These are phyloP conservation scores for Novymonas esmeraldas DNA, from an alignment of 208 protist species.

Conservation along the genomic window DNA sequence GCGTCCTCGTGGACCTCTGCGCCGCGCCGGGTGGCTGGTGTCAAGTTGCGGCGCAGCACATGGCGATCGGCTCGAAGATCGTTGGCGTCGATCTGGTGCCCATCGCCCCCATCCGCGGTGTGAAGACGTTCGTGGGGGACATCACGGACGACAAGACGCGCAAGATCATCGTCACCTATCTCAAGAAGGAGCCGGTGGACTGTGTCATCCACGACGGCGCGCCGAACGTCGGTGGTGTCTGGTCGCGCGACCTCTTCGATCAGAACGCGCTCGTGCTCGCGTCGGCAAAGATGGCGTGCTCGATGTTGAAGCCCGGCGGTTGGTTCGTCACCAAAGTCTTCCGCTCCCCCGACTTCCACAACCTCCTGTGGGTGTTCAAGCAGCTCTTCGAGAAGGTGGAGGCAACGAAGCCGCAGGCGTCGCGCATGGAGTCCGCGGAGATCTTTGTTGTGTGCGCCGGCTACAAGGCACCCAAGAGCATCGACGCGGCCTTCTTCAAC, in stretches of 20 bases:
- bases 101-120: conserved; percentile 97
- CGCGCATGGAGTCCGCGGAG: conserved; percentile 98
- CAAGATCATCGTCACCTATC: conserved; percentile 91
- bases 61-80: conserved; percentile 95
- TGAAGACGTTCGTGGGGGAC: conserved; percentile 97
- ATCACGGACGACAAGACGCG: conserved; percentile 98
- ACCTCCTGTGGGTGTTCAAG: conserved; percentile 98
- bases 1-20: conserved; percentile 95
- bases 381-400: conserved; percentile 99
- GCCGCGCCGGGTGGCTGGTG: conserved; percentile 98
- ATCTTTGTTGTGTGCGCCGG: conserved; percentile 99
- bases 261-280: conserved; percentile 96
- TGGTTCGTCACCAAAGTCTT: conserved; percentile 99
- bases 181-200: conserved; percentile 95
- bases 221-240: conserved; percentile 99
- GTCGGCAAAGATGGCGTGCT: conserved; percentile 96
- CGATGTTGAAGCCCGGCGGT: conserved; percentile 92
- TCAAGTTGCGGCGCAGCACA: conserved; percentile 96
- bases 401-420: conserved; percentile 97
- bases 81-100: conserved; percentile 98
- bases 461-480: conserved; percentile 95
- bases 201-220: conserved; percentile 99
- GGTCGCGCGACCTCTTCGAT: conserved; percentile 98
- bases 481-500: conserved; percentile 97
- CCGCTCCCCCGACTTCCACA: conserved; percentile 98